Evolutionary conservation across 2,329 filamentous ascomycete genomes (phyloP), one percentile per base, ranked within the genome.

Genomic region (Tolypocladium endophyticum): DNA sequence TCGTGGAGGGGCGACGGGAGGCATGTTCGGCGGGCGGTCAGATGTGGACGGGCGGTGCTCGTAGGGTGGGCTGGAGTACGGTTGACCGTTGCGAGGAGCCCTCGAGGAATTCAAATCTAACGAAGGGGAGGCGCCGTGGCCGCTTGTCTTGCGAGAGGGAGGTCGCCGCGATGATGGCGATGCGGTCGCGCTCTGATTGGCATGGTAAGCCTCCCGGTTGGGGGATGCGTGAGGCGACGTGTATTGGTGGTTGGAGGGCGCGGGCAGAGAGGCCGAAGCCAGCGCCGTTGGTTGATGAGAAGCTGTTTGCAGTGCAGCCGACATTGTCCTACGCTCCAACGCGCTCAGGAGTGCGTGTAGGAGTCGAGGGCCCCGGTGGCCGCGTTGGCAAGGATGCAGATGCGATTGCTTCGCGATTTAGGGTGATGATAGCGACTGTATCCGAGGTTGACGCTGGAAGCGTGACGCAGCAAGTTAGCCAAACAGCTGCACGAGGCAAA

Each of bases 1-100:
- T 69, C 92, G 85, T 41, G 90, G 89, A 55, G 89, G 92, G 59
- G 88, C 87, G 66, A 90, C 81, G 30, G 89, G 87, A 58, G 88
- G 85, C 76, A 81, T 85, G 73, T 79, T 83, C 74, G 76, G 82
- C 75, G 79, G 77, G 68, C 80, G 78, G 67, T 81, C 80, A 62
- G 79, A 76, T 60, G 76, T 68, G 25, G 77, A 67, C 35, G 76
- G 72, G 45, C 77, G 71, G 53, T 79, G 75, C 55, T 81, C 75
- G 61, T 74, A 67, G 35, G 75, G 70, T 28, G 72, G 66, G 20
- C 77, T 72, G 50, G 75, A 76, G 57, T 76, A 71, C 64, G 78
- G 67, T 58, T 78, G 74, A 58, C 76, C 73, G 66, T 41, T 58
- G 16, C 79, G 76, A 60, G 80, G 79, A 60, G 76, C 75, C 74